phyloP scores from a whole-genome alignment of 2,329 filamentous ascomycete species.

The Alternaria sp. region DNA sequence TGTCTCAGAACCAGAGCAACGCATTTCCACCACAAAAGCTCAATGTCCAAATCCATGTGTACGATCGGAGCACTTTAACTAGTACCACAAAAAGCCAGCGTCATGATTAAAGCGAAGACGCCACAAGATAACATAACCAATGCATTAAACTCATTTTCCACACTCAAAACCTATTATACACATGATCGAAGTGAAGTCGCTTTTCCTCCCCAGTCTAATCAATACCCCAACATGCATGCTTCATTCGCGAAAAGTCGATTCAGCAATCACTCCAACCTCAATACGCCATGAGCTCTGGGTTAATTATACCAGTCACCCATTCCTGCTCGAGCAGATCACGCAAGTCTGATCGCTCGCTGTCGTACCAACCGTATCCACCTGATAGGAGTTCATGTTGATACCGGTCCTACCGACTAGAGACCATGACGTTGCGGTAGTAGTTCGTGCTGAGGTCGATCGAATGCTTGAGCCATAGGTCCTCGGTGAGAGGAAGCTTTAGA shows the following conservation, averaged over 20 bases:
- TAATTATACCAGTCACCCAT: not conserved
- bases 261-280: not conserved
- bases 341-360: not conserved
- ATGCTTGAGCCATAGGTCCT: slow-evolving; percentile 74
- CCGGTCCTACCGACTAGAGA: slow-evolving; percentile 10
- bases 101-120: not conserved
- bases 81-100: too few relatives aligned
- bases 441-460: slow-evolving; percentile 72
- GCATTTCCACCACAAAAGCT: not conserved
- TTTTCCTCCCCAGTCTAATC: not conserved
- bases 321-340: not conserved
- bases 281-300: not conserved
- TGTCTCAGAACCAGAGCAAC: accelerated
- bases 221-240: not conserved
- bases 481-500: slow-evolving; percentile 70
- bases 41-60: not conserved
- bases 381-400: not conserved
- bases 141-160: slow-evolving; percentile 2
- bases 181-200: not conserved
- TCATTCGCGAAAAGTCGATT: not conserved
- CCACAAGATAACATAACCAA: not conserved
- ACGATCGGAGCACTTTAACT: not conserved
- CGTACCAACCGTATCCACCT: not conserved
- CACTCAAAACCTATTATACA: slow-evolving; percentile 17
- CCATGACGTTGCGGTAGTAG: slow-evolving; percentile 67